These are phyloP conservation scores for Ceratobasidium theobromae DNA, from an alignment of 1,284 basidiomycete genomes.

Conservation along the genomic window DNA sequence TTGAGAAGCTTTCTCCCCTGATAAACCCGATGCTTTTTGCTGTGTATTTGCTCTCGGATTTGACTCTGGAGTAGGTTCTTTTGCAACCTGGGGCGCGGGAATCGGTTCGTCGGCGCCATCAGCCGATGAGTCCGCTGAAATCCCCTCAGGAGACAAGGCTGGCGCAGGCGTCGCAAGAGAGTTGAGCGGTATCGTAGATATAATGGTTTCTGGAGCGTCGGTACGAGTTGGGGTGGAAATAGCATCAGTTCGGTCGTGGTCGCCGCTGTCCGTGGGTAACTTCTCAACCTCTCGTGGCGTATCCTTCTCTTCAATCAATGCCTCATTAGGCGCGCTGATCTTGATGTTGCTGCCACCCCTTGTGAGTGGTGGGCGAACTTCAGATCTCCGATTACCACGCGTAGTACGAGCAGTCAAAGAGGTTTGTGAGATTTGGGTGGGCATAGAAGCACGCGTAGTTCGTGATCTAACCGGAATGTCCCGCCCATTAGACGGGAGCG, in stretches of 20 bases:
- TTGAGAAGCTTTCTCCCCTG: not conserved
- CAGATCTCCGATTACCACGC: constrained; percentile 1
- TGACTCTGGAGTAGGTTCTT: too few species aligned
- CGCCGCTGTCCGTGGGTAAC: too few species aligned
- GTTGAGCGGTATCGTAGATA: not conserved
- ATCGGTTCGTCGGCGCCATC: too few species aligned
- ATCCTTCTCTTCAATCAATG: constrained; percentile 14
- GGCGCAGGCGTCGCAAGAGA: not conserved
- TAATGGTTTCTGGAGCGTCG: too few species aligned
- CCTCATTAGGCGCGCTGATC: not conserved
- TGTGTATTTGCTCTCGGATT: not conserved
- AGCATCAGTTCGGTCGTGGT: not conserved
- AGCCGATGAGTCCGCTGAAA: too few species aligned
- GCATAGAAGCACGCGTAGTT: constrained; percentile 8
- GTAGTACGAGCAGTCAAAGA: not conserved
- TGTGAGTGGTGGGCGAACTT: not conserved
- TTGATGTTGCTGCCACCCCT: not conserved
- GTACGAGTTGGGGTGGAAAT: not conserved
- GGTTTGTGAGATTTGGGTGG: not conserved
- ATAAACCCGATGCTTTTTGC: not conserved
- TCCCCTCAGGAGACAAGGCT: not conserved
- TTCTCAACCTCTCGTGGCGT: not conserved
- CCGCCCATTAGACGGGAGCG: not conserved
- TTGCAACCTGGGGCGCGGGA: too few species aligned
- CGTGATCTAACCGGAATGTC: not conserved